phyloP scores from a whole-genome alignment of 2,329 filamentous ascomycete genomes.

The Talaromyces verruculosus region DNA sequence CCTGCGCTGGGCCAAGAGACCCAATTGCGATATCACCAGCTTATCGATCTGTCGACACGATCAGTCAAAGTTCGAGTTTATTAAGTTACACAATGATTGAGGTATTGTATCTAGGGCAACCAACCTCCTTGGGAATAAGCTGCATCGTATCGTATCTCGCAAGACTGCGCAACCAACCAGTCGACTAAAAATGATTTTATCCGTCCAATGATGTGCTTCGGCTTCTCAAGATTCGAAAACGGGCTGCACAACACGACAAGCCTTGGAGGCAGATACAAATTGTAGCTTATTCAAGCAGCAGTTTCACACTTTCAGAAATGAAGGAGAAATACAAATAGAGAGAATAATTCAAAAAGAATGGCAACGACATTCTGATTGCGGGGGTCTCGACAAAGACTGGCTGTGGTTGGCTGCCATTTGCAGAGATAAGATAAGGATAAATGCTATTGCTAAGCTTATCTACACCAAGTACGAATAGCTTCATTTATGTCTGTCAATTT shows the following conservation, averaged over 20 bases:
- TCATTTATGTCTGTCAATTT: neutral
- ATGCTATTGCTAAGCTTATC: conserved; percentile 3
- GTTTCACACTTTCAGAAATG: neutral
- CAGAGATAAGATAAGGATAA: conserved; percentile 10
- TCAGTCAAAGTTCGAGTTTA: neutral
- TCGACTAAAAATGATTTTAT: neutral
- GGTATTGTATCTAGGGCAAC: conserved; percentile 12
- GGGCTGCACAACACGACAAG: conserved; percentile 4
- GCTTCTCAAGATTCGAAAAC: neutral
- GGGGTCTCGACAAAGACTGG: neutral
- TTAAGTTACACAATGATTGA: neutral
- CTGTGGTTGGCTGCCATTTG: conserved; percentile 5
- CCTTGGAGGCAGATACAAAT: neutral
- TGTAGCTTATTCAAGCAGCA: neutral
- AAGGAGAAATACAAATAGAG: neutral
- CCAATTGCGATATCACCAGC: conserved; percentile 86
- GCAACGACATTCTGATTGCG: neutral
- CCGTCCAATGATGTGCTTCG: neutral
- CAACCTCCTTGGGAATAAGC: conserved; percentile 50
- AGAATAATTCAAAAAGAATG: neutral
- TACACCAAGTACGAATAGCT: neutral
- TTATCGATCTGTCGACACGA: conserved; percentile 79
- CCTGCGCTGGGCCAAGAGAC: conserved; percentile 80
- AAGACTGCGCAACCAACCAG: neutral
- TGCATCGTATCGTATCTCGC: conserved; percentile 44